phyloP scores from a whole-genome alignment of 441 rosid species.

The Populus hybrid region DNA sequence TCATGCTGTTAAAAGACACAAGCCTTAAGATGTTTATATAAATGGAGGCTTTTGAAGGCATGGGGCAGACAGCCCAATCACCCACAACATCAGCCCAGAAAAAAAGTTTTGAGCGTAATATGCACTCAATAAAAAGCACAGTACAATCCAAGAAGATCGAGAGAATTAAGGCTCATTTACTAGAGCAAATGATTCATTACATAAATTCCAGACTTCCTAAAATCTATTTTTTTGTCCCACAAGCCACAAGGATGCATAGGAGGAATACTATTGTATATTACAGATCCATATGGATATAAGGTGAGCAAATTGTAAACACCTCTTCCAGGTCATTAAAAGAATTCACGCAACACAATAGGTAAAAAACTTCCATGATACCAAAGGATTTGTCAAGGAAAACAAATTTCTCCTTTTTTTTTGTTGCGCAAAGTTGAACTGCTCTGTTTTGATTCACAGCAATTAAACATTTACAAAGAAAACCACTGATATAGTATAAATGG shows the following conservation, averaged over 20 bases:
- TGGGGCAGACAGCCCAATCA: constrained; percentile 47
- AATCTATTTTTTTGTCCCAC: neutral
- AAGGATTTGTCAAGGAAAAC: too few species aligned
- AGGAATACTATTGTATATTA: neutral
- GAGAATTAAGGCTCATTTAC: constrained; percentile 14
- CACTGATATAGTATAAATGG: neutral
- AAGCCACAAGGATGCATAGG: neutral
- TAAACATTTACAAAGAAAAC: neutral
- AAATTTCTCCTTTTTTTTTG: neutral
- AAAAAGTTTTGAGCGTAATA: constrained; percentile 45
- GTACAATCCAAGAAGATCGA: constrained; percentile 36
- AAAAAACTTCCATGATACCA: too few species aligned
- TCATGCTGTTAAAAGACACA: constrained; percentile 93
- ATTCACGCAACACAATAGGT: neutral
- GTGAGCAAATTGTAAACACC: neutral
- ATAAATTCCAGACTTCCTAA: neutral
- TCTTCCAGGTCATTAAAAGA: constrained; percentile 3
- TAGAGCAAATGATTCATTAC: constrained; percentile 16
- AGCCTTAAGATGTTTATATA: constrained; percentile 71
- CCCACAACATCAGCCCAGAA: constrained; percentile 50
- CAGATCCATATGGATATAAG: neutral
- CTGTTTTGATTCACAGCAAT: neutral
- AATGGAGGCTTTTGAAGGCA: constrained; percentile 49
- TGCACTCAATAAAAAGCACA: constrained; percentile 42
- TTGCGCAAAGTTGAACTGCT: neutral